Base-by-base conservation (phyloP, 768 basidiomycete species). In the Rhodocollybia butyracea region DNA sequence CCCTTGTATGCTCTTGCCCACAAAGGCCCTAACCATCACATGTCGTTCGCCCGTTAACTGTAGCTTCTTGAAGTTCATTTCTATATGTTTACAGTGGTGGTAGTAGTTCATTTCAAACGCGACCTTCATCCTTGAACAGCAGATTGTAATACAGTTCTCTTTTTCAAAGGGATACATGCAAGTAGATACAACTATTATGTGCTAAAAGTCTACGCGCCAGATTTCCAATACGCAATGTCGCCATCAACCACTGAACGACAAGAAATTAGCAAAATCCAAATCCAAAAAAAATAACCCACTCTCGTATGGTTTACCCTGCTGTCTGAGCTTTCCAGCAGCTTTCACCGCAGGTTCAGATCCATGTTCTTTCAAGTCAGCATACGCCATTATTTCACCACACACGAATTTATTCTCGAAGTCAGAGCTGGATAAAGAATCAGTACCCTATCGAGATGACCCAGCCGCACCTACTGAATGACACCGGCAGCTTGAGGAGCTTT, bases 401-500 rank as follows among this genome's bases (percentile, higher is more conserved):
- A 98, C 89, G 63, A 97, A 97, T 73, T 97, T 95, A 72, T 96
- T 91, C 76, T 98, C 94, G 67, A 98, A 98, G 73, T 98, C 95
- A 50, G 92, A 88, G 78, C 90, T 92, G 57, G 2, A 34, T 36
- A 17, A 46, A 48, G 41, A n/a, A 31, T 52, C 22, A 45, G 36
- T 27, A 29, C 13, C 29, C 17, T 11, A 48, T 38, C 19, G 7
- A 39, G 19, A 39, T 36, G 13, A 5, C 24, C 7, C n/a, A 17
- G 22, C 43, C 19, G 36, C 30, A 77, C 89, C 48, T 66, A 93
- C 89, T 98, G 96, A 66, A 98, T 98, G 60, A 98, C 94, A 70
- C 97, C 97, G 36, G 97, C 97, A 7, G 97, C 97, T 68, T 94
- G 90, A 2, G 96, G 97, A 1, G 97, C 96, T 68, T 94, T 97